Conservation (phyloP, 176 grass and related monocot genomes). For the Bothriochloa decipiens region DNA sequence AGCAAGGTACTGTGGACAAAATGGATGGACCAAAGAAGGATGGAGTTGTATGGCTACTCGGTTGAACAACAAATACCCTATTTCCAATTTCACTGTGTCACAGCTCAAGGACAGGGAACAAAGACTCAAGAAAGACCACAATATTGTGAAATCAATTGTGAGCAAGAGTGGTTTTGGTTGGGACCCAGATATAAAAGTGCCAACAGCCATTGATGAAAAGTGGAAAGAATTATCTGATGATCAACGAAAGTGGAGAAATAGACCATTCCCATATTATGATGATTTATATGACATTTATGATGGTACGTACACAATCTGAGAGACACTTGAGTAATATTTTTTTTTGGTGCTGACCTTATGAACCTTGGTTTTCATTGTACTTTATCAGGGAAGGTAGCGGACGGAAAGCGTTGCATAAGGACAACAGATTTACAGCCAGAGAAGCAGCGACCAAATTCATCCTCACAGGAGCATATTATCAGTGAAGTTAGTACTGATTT, state of each 20-base stretch:
- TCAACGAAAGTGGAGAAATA: neutral
- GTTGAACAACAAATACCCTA: too few relatives aligned
- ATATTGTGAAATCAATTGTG: too few relatives aligned
- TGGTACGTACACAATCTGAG: neutral
- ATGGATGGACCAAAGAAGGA: too few relatives aligned
- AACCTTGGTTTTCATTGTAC: neutral
- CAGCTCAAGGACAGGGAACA: too few relatives aligned
- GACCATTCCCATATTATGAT: neutral
- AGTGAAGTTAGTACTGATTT: neutral
- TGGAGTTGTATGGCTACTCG: too few relatives aligned
- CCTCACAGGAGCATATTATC: neutral
- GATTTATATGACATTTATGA: neutral
- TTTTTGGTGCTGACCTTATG: neutral
- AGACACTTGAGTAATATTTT: neutral
- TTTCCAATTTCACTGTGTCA: too few relatives aligned
- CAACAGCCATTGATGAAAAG: too few relatives aligned
- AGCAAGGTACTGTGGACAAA: too few relatives aligned
- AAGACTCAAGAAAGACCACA: too few relatives aligned
- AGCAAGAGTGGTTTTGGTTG: too few relatives aligned
- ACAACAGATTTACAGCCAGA: neutral
- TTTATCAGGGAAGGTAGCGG: neutral
- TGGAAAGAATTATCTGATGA: neutral
- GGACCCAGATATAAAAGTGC: too few relatives aligned
- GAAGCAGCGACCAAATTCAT: too few relatives aligned
- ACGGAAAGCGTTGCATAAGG: neutral